phyloP scores from a whole-genome alignment of 2,329 filamentous ascomycete species.

The Ceratocystis harringtonii region DNA sequence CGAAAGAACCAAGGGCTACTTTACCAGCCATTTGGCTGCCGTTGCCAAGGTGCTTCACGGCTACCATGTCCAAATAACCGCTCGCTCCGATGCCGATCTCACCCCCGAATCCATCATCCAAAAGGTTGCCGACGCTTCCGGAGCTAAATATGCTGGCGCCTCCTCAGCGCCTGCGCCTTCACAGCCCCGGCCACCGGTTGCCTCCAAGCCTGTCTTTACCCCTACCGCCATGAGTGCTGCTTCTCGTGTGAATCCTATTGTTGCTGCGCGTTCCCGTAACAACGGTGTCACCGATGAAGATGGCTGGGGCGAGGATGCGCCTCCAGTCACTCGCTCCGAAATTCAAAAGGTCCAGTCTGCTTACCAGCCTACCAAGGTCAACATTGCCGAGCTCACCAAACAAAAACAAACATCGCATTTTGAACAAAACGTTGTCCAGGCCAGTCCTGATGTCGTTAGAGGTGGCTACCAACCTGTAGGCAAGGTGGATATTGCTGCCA shows the following conservation, averaged over 20 bases:
- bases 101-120: slow-evolving; percentile 77
- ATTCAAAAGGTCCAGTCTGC: slow-evolving; percentile 84
- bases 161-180: slow-evolving; percentile 35
- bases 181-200: slow-evolving; percentile 42
- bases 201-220: slow-evolving; percentile 84
- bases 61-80: slow-evolving; percentile 95
- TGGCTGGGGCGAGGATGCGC: slow-evolving; percentile 90
- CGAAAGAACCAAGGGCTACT: slow-evolving; percentile 97
- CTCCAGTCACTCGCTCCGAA: slow-evolving; percentile 71
- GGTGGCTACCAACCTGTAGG: slow-evolving; percentile 88
- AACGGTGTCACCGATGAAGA: slow-evolving; percentile 53
- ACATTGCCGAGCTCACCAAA: slow-evolving; percentile 70
- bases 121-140: slow-evolving; percentile 88
- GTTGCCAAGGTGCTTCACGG: slow-evolving; percentile 89
- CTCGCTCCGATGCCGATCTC: slow-evolving; percentile 78
- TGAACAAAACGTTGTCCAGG: slow-evolving; percentile 29
- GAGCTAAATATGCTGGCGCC: slow-evolving; percentile 76
- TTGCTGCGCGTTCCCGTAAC: slow-evolving; percentile 47
- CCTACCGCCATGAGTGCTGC: slow-evolving; percentile 44
- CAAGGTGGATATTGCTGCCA: slow-evolving; percentile 91
- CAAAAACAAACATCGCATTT: slow-evolving; percentile 33
- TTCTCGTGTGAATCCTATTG: slow-evolving; percentile 50
- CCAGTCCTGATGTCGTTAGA: slow-evolving; percentile 50
- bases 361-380: slow-evolving; percentile 90
- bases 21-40: slow-evolving; percentile 80